Evolutionary conservation across 1,284 basidiomycete species (phyloP).

Genomic region (Sparassis latifolia): DNA sequence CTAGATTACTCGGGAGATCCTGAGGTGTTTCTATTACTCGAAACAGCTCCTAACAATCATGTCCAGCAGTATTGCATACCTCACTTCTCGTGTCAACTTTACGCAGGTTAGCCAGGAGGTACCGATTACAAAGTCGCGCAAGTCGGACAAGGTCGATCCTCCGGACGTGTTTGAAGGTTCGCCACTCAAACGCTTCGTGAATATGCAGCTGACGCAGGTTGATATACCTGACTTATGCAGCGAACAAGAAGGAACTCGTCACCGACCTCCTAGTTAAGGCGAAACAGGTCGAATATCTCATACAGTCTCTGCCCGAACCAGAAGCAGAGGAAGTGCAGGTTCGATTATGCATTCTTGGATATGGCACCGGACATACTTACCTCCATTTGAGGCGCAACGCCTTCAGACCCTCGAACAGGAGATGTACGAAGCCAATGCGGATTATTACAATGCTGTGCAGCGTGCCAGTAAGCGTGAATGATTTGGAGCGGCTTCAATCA

Average conservation of each 20-base stretch:
- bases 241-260: slow-evolving; percentile 75
- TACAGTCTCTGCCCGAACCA: slow-evolving; percentile 68
- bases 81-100: slow-evolving; percentile 68
- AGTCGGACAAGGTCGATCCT: slow-evolving; percentile 61
- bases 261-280: slow-evolving; percentile 75
- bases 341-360: slow-evolving; percentile 8
- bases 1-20: not conserved
- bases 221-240: slow-evolving; percentile 29
- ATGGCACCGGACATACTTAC: not conserved
- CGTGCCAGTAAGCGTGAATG: slow-evolving; percentile 56
- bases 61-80: slow-evolving; percentile 70
- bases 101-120: slow-evolving; percentile 65
- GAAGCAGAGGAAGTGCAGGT: slow-evolving; percentile 71
- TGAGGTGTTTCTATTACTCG: not conserved
- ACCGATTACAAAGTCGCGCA: slow-evolving; percentile 69
- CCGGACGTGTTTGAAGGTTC: slow-evolving; percentile 61
- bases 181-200: slow-evolving; percentile 15
- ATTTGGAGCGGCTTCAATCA: not conserved
- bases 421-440: slow-evolving; percentile 64
- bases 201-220: slow-evolving; percentile 6
- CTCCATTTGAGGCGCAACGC: slow-evolving; percentile 47
- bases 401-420: slow-evolving; percentile 58
- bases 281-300: slow-evolving; percentile 78
- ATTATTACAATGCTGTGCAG: slow-evolving; percentile 63
- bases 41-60: slow-evolving; percentile 73